Evolutionary conservation across 805 yeast genomes (phyloP), one percentile per base, ranked within the genome.

Genomic region (Candida insectalens): DNA sequence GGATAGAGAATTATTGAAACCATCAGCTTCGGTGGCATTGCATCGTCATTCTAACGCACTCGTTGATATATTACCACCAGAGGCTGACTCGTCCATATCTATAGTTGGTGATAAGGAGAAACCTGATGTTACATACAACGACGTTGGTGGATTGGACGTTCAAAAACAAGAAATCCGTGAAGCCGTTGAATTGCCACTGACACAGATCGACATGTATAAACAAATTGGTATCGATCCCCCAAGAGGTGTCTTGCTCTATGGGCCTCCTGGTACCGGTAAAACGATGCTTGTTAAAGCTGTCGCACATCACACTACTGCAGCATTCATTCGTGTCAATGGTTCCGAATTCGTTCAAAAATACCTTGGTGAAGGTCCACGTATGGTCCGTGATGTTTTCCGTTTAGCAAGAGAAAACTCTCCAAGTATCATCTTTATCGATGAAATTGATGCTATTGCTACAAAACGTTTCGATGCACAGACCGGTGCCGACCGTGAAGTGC

Each of bases 251-350:
- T 63, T 92, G 46, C 67, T 92, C 40, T 92, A 92, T 60, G 99
- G 99, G n/a, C 97, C 98, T 8, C 99, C 99, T 31, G 99, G 99
- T 57, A 92, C 98, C 1, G 99, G 99, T 51, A 92, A 92, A 60
- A 92, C 99, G 16, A 88, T 92, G 97, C 71, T 92, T 55, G 99
- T 92, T 32, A 92, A 92, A 60, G 98, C 99, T 0, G 99, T 92
- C 30, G 99, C 99, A 9, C 89, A 92, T 61, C 77, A 89, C 37
- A 81, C 97, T 3, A 83, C 95, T 1, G 98, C 98, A 2, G 71
- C 96, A 4, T 92, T 92, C 51, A 92, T 92, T 47, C 83, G 97
- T 57, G 95, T 92, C 20, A 92, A 85, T 48, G 98, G 98, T 41
- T 89, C 97, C 2, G 99, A 92, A 59, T 92, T 92, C 52, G 98